Percentiles rank a stretch among this genome's conserved stretches.
Conservation (phyloP, 805 yeast species). For the Nakazawaea holstii region DNA sequence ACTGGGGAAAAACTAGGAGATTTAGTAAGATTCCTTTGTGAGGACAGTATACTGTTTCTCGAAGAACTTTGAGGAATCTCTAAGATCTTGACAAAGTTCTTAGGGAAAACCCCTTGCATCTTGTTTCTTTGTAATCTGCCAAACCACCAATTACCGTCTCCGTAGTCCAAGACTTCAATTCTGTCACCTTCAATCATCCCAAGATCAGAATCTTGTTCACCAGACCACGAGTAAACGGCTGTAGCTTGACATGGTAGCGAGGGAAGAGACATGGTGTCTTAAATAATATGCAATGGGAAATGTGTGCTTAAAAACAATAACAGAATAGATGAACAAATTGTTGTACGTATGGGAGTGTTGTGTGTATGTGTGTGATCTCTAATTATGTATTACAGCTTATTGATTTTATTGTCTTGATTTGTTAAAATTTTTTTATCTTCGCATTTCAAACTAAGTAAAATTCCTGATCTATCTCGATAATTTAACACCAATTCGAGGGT, state of each 20-base stretch:
- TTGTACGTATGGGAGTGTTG: too few relatives aligned
- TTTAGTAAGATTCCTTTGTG: constrained; percentile 9
- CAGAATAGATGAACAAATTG: too few relatives aligned
- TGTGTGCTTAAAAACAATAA: too few relatives aligned
- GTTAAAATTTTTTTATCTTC: too few relatives aligned
- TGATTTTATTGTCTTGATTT: too few relatives aligned
- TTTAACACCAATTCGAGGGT: too few relatives aligned
- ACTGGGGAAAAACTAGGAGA: constrained; percentile 13
- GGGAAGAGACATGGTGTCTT: constrained; percentile 8
- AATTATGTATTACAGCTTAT: too few relatives aligned
- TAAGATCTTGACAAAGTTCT: constrained; percentile 69
- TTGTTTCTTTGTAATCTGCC: constrained; percentile 78
- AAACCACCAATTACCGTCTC: constrained; percentile 92
- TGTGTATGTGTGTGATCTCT: too few relatives aligned
- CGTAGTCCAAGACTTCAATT: constrained; percentile 68
- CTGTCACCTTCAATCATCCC: constrained; percentile 94
- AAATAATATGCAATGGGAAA: too few relatives aligned
- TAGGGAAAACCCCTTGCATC: constrained; percentile 81
- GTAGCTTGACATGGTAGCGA: constrained; percentile 64
- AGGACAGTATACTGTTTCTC: constrained; percentile 14
- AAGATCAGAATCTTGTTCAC: constrained; percentile 80
- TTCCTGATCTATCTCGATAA: too few relatives aligned
- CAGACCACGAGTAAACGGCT: constrained; percentile 92
- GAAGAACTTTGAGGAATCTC: constrained; percentile 23
- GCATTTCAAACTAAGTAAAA: too few relatives aligned